A percentile compares a stretch with the other conserved stretches of the same genome.
Evolutionary conservation across 257 asterid species (phyloP).

Genomic region (Ilex aquifolium): DNA sequence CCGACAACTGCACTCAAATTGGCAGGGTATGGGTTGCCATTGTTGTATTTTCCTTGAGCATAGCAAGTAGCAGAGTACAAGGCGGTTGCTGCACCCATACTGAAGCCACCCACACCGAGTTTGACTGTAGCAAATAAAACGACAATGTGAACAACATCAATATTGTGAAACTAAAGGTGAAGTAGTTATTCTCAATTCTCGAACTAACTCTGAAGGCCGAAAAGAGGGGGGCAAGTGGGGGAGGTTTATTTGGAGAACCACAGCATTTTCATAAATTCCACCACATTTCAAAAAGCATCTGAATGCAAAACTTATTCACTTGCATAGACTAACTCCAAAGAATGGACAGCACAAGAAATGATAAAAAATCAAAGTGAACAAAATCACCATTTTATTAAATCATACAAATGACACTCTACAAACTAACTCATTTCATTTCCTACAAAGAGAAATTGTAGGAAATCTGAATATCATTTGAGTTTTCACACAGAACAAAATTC

Average conservation of each 20-base stretch:
- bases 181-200: background rate
- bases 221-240: background rate
- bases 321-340: no score
- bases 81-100: conserved; percentile 90
- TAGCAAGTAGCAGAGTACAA: conserved; percentile 78
- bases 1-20: conserved; percentile 72
- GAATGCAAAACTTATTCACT: no score
- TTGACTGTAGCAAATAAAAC: conserved; percentile 43
- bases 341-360: no score
- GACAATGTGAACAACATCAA: background rate
- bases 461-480: no score
- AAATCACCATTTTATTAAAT: no score
- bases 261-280: background rate
- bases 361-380: no score
- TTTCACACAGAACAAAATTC: no score
- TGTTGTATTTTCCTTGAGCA: conserved; percentile 54
- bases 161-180: no score
- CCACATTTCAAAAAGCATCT: no score
- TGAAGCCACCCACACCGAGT: conserved; percentile 89
- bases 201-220: background rate
- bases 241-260: background rate
- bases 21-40: conserved; percentile 54
- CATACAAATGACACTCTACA: no score
- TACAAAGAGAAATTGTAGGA: no score
- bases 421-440: no score